phyloP scores from a whole-genome alignment of 192 early-diverging fungal genomes.

The Gaertneriomyces sp. region DNA sequence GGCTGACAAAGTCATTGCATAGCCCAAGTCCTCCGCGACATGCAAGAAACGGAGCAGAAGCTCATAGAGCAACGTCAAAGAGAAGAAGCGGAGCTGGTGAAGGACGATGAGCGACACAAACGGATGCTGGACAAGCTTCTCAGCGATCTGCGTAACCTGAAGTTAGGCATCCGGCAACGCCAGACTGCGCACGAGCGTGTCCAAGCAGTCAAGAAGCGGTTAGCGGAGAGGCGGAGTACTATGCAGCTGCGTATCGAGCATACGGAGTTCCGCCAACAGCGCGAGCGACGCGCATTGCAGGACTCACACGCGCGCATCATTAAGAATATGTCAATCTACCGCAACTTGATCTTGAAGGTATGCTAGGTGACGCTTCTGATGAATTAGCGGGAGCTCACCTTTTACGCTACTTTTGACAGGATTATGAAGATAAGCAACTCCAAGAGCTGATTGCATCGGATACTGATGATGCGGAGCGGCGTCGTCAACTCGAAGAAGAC shows the following conservation, averaged over 20 bases:
- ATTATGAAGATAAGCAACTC: constrained; percentile 16
- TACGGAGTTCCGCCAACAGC: constrained; percentile 28
- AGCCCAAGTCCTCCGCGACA: constrained; percentile 21
- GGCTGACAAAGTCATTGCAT: too few species aligned
- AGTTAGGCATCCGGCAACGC: constrained; percentile 17
- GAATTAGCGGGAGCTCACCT: too few species aligned
- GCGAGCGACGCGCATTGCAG: constrained; percentile 28
- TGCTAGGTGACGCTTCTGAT: too few species aligned
- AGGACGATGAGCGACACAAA: constrained; percentile 32
- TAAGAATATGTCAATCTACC: background rate
- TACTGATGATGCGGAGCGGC: too few species aligned
- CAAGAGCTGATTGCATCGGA: too few species aligned
- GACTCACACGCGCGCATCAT: constrained; percentile 28
- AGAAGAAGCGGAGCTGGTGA: constrained; percentile 22
- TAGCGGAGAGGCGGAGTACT: constrained; percentile 18
- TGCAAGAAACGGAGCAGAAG: constrained; percentile 20
- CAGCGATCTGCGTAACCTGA: constrained; percentile 24
- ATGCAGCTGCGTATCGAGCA: constrained; percentile 11
- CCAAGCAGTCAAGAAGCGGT: constrained; percentile 20
- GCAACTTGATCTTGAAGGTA: too few species aligned
- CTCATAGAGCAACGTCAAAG: constrained; percentile 11
- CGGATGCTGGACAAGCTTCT: constrained; percentile 30
- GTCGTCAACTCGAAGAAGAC: background rate
- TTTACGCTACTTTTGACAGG: constrained; percentile 4
- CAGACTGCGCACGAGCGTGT: constrained; percentile 21